Conservation (phyloP, 2,329 filamentous ascomycete species). For the Aspergillus brunneoviolaceus region DNA sequence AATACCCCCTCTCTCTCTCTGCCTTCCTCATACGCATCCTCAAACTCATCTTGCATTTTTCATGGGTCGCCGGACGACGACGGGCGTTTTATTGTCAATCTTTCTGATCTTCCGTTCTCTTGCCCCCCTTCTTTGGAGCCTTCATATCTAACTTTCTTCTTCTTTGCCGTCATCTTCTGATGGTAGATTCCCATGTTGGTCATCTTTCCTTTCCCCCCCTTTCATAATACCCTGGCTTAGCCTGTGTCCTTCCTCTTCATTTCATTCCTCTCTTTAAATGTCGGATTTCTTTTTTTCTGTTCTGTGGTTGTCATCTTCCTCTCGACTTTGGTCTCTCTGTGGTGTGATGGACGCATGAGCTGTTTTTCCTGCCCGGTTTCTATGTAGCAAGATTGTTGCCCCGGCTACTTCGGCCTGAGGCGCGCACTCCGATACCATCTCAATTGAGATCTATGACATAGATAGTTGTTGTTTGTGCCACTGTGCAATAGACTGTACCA, state of each 20-base stretch:
- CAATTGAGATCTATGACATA: no score
- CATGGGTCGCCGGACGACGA: not conserved
- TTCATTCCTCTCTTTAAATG: not conserved
- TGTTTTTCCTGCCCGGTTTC: no score
- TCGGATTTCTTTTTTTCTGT: not conserved
- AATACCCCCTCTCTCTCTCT: no score
- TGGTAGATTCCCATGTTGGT: slow-evolving; percentile 4
- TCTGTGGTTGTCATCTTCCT: not conserved
- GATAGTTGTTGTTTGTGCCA: not conserved
- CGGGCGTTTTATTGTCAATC: not conserved
- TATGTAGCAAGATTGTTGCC: not conserved
- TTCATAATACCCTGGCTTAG: slow-evolving; percentile 1
- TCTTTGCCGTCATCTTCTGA: not conserved
- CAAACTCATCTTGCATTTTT: not conserved
- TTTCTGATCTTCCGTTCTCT: slow-evolving; percentile 3
- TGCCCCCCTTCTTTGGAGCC: slow-evolving; percentile 10
- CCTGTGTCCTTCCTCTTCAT: not conserved
- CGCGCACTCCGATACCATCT: no score
- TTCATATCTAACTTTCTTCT: not conserved
- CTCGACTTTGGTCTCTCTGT: no score
- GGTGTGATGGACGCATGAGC: no score
- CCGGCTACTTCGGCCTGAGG: not conserved
- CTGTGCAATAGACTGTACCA: not conserved
- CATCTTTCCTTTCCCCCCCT: slow-evolving; percentile 1
- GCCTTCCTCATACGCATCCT: no score